These are phyloP conservation scores for Verticillium zaregamsianum DNA, from an alignment of 2,329 filamentous ascomycete species.

Conservation along the genomic window DNA sequence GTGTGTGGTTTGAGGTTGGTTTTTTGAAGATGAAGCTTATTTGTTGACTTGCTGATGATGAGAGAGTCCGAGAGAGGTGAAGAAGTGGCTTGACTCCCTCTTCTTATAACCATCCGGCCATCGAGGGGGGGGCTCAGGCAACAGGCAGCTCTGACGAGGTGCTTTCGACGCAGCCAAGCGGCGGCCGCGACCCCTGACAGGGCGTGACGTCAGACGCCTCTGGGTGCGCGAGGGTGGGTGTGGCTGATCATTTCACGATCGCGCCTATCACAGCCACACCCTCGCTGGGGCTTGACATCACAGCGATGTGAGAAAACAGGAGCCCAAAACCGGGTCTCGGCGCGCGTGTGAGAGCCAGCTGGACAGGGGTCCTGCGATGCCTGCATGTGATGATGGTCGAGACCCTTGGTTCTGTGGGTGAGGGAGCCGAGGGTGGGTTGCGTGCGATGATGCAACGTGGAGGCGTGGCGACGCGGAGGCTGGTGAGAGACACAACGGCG, in stretches of 20 bases:
- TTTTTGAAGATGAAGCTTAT: neutral
- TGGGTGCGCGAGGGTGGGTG: slow-evolving; percentile 1
- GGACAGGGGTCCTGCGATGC: neutral
- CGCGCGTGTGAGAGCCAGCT: no score
- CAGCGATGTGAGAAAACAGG: neutral
- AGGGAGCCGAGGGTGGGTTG: neutral
- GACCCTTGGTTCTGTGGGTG: neutral
- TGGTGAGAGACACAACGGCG: neutral
- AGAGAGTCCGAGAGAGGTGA: neutral
- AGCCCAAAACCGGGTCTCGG: neutral
- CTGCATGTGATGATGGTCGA: neutral
- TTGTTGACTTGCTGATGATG: neutral
- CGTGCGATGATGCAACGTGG: neutral
- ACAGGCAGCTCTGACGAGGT: neutral
- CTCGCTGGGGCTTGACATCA: neutral
- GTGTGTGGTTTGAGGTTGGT: neutral
- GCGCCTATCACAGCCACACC: slow-evolving; percentile 4
- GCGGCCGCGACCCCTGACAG: neutral
- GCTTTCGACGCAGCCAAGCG: neutral
- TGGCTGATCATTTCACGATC: neutral
- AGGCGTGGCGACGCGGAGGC: neutral
- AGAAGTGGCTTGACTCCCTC: neutral
- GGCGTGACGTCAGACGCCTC: slow-evolving; percentile 3
- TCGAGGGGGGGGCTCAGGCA: neutral
- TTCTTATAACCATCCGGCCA: neutral